Evolutionary conservation across 2,329 filamentous ascomycete genomes (phyloP).

Genomic region (Tolypocladium pustulatum): DNA sequence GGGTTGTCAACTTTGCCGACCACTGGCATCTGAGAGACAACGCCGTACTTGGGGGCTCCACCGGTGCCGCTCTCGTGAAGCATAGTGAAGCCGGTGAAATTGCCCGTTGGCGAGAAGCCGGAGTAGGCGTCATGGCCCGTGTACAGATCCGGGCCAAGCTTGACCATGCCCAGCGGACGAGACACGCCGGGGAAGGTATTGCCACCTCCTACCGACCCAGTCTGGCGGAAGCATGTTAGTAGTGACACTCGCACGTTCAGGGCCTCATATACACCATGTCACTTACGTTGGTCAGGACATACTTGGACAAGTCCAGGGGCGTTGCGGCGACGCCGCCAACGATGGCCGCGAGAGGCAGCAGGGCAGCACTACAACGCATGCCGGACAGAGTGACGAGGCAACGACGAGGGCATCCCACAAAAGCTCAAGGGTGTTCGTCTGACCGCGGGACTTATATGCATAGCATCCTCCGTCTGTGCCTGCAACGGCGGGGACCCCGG

Average conservation of each 20-base stretch:
- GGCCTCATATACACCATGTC: neutral
- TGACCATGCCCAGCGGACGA: conserved; percentile 36
- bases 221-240: conserved; percentile 16
- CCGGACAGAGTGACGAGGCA: neutral
- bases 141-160: conserved; percentile 38
- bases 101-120: conserved; percentile 38
- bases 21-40: conserved; percentile 49
- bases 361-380: neutral
- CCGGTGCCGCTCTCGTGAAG: conserved; percentile 59
- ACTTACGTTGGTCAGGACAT: conserved; percentile 25
- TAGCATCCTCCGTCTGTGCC: neutral
- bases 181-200: conserved; percentile 41
- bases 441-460: neutral
- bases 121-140: conserved; percentile 40
- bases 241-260: neutral
- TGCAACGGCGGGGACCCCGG: neutral
- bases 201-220: conserved; percentile 32
- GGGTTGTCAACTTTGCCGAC: conserved; percentile 41
- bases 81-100: conserved; percentile 51
- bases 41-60: conserved; percentile 60
- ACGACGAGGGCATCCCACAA: neutral
- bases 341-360: neutral
- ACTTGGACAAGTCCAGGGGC: conserved; percentile 16
- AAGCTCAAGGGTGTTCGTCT: neutral
- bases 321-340: neutral